Evolutionary conservation across 2,329 filamentous ascomycete species (phyloP).

Genomic region (Camptophora hylomeconis): DNA sequence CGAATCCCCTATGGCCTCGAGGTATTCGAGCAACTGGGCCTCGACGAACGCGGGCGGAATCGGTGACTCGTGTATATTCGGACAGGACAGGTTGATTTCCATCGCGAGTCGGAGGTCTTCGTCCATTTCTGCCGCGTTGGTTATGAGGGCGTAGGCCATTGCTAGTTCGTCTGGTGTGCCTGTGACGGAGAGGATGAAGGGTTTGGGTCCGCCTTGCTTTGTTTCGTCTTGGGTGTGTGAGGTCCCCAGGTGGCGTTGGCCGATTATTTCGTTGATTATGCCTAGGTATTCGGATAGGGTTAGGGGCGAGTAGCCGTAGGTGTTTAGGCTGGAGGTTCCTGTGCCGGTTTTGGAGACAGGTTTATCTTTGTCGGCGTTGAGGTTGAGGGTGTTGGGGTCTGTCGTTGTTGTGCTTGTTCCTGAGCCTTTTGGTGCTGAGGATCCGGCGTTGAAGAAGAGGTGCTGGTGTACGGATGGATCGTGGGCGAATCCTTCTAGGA

Average conservation of each 20-base stretch:
- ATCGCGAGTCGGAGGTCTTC: slow-evolving; percentile 44
- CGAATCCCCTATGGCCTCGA: slow-evolving; percentile 32
- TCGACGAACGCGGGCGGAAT: slow-evolving; percentile 60
- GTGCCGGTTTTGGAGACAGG: slow-evolving; percentile 6
- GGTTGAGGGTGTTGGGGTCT: slow-evolving; percentile 15
- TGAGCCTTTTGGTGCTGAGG: slow-evolving; percentile 2
- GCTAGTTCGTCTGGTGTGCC: slow-evolving; percentile 46
- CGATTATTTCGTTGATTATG: slow-evolving; percentile 38
- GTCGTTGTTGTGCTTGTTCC: slow-evolving; percentile 15
- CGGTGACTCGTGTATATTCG: slow-evolving; percentile 56
- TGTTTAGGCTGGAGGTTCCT: slow-evolving; percentile 41
- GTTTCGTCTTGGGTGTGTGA: slow-evolving; percentile 30
- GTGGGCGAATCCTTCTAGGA: slow-evolving; percentile 29
- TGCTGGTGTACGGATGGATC: slow-evolving; percentile 4
- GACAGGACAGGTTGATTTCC: slow-evolving; percentile 68
- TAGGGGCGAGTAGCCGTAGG: slow-evolving; percentile 59
- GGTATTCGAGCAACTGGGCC: slow-evolving; percentile 39
- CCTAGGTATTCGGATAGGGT: slow-evolving; percentile 45
- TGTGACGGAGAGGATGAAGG: slow-evolving; percentile 54
- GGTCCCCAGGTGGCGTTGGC: slow-evolving; percentile 16
- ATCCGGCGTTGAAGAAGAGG: slow-evolving; percentile 4
- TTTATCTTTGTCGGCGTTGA: no score
- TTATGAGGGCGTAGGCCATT: slow-evolving; percentile 42
- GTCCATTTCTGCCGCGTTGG: slow-evolving; percentile 25
- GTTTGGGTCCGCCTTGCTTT: no score